Conservation (phyloP, 495 filamentous ascomycete species). For the Platismatia glauca region DNA sequence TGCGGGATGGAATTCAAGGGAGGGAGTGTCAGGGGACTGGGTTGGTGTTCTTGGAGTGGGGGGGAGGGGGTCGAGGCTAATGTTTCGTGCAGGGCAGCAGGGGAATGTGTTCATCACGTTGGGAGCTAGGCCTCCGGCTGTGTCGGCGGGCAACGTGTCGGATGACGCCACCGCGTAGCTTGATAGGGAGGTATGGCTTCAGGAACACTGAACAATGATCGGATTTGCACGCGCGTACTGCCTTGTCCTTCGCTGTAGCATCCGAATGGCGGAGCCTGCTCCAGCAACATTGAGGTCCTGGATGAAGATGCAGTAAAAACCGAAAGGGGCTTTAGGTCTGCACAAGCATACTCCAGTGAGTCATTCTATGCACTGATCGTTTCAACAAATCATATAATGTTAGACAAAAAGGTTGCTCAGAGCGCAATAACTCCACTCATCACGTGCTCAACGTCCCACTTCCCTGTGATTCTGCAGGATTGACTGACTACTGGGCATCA, state of each 20-base stretch:
- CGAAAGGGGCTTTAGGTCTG: too few species aligned
- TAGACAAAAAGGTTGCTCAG: too few species aligned
- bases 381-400: too few species aligned
- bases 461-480: too few species aligned
- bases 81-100: constrained; percentile 28
- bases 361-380: too few species aligned
- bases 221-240: neutral
- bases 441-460: too few species aligned
- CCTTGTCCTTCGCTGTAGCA: neutral
- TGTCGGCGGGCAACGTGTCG: neutral
- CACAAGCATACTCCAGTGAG: too few species aligned
- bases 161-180: neutral
- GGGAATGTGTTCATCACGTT: constrained; percentile 5
- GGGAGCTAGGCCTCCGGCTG: neutral
- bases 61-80: constrained; percentile 27
- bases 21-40: constrained; percentile 3
- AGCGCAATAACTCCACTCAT: too few species aligned
- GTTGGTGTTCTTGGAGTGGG: constrained; percentile 27
- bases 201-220: neutral
- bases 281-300: too few species aligned
- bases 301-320: too few species aligned
- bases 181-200: neutral
- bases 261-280: too few species aligned
- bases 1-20: neutral
- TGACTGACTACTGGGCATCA: too few species aligned